Evolutionary conservation across 2,329 filamentous ascomycete species (phyloP).

Genomic region (Aspergillus sp.): DNA sequence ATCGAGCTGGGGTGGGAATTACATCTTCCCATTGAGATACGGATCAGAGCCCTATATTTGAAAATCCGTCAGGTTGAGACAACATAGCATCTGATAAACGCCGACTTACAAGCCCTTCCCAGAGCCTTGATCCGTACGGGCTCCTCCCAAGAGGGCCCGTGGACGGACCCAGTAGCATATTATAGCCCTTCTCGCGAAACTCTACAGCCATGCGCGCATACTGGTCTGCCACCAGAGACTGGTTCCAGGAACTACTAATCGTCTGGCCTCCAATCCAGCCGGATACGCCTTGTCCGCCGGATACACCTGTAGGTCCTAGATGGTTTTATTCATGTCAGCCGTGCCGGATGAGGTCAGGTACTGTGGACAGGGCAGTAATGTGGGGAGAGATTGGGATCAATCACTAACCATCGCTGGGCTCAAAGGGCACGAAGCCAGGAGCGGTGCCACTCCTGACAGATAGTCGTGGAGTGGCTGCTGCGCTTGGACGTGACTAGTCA

Average conservation of each 20-base stretch:
- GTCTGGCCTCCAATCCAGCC: background rate
- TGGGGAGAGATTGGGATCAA: background rate
- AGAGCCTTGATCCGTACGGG: background rate
- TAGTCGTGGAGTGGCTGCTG: background rate
- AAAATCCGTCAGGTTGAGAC: no score
- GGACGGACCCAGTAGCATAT: background rate
- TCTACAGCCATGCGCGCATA: background rate
- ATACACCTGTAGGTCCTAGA: background rate
- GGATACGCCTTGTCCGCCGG: background rate
- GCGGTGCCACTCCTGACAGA: background rate
- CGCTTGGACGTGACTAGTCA: background rate
- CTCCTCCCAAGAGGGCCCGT: background rate
- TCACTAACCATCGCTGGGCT: background rate
- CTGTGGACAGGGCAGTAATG: background rate
- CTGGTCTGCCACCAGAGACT: background rate
- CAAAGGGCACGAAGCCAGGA: background rate
- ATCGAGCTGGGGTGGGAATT: background rate
- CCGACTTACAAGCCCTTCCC: background rate
- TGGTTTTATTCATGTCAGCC: background rate
- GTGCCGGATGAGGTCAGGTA: background rate
- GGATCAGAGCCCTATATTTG: background rate
- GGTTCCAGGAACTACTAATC: background rate
- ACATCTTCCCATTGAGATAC: background rate
- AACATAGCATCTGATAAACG: background rate
- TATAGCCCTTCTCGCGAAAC: background rate